These are phyloP conservation scores for Arthrobotrys sphaeroides DNA, from an alignment of 2,329 filamentous ascomycete species.

Conservation along the genomic window DNA sequence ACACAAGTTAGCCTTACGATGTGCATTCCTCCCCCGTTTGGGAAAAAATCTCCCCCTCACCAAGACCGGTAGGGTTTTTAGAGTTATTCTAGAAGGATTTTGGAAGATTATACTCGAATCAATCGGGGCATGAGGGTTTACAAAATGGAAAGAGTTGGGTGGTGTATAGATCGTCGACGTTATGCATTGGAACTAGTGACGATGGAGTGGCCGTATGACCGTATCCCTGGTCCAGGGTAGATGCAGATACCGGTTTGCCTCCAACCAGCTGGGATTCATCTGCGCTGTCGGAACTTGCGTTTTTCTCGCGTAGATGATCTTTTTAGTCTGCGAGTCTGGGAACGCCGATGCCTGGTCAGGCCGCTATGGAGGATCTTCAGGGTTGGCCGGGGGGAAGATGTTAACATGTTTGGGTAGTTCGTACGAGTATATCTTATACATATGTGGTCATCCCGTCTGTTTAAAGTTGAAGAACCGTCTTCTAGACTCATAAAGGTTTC, in stretches of 20 bases:
- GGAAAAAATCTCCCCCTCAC: conserved; percentile 38
- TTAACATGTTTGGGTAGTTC: not conserved
- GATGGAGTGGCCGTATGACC: conserved; percentile 13
- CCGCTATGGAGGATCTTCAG: not conserved
- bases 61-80: not conserved
- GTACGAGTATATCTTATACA: conserved; percentile 3
- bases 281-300: conserved; percentile 25
- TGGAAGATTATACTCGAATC: conserved; percentile 4
- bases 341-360: conserved; percentile 35
- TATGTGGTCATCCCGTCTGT: not conserved
- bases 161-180: conserved; percentile 8
- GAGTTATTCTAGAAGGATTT: conserved; percentile 14
- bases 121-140: not conserved
- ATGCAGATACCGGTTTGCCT: conserved; percentile 1
- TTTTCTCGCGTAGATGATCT: conserved; percentile 6
- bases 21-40: conserved; percentile 12
- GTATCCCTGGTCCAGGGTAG: not conserved
- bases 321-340: conserved; percentile 24
- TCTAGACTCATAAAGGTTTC: not conserved
- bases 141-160: not conserved
- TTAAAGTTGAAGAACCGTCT: not conserved
- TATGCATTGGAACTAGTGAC: conserved; percentile 5
- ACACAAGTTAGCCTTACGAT: conserved; percentile 29
- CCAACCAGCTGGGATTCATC: not conserved
- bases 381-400: not conserved